Percentiles rank a stretch among this genome's conserved stretches.
Evolutionary conservation across 345 rosid genomes (phyloP).

Genomic region (Brassica carinata): DNA sequence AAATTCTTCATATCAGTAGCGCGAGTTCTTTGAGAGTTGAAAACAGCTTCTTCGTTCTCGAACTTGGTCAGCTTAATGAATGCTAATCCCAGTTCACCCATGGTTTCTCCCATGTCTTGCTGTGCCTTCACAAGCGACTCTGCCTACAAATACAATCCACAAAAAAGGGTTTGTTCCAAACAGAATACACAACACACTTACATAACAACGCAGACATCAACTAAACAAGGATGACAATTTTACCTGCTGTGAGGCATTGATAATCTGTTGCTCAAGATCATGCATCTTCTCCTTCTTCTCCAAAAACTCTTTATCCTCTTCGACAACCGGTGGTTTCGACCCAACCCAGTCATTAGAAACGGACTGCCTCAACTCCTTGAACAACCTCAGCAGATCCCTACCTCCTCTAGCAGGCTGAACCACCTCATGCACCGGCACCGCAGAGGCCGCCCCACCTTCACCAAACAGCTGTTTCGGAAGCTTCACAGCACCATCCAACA

Average conservation of each 20-base stretch:
- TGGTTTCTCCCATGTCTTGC: conserved; percentile 96
- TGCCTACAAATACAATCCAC: conserved; percentile 52
- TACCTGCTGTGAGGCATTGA: conserved; percentile 94
- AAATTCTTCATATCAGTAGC: conserved; percentile 86
- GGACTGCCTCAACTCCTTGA: conserved; percentile 88
- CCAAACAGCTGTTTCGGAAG: conserved; percentile 85
- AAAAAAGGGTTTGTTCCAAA: conserved; percentile 2
- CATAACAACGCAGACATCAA: not conserved
- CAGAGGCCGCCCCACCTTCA: conserved; percentile 51
- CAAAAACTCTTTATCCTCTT: conserved; percentile 91
- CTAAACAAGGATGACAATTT: conserved; percentile 6
- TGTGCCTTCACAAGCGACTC: conserved; percentile 91
- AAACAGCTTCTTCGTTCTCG: conserved; percentile 87
- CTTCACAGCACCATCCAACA: conserved; percentile 93
- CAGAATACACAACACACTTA: not conserved
- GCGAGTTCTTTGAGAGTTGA: conserved; percentile 69
- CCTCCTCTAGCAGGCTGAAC: conserved; percentile 91
- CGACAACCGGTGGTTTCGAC: conserved; percentile 70
- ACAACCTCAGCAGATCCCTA: conserved; percentile 83
- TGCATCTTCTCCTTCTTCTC: conserved; percentile 80
- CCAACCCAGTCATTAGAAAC: conserved; percentile 92
- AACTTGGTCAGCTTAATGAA: conserved; percentile 45
- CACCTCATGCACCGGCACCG: conserved; percentile 69
- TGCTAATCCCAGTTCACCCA: conserved; percentile 89
- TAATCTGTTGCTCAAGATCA: conserved; percentile 87